Evolutionary conservation across 148 eudicot genomes (phyloP), one percentile per base, ranked within the genome.

Genomic region (Rhododendron mucronatum): DNA sequence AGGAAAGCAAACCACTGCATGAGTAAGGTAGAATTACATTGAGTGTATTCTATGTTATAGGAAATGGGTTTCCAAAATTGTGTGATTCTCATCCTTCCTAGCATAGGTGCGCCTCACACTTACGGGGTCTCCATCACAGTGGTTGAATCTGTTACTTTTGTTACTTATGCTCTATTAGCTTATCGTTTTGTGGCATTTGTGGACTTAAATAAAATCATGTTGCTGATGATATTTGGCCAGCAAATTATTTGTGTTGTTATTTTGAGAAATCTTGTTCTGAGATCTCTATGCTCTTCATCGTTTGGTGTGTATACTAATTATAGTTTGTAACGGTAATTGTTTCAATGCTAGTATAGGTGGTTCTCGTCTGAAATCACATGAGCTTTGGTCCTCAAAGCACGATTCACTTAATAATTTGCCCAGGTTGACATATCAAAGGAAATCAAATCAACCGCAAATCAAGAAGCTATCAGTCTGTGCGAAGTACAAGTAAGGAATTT

Each of bases 401-500:
- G 82, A 83, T 57, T 85, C 87, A 26, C 88, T 87, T 77, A 84
- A 86, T 53, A 87, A 87, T 30, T 59, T 88, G 59, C 59, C 85
- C 33, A 85, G 85, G 15, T 55, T 88, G 85, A 88, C 87, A 10
- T 11, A 84, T 57, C 84, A 83, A 71, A 86, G 79, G 84, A 94
- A 93, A 80, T 86, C 87, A 26, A 89, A 82, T 82, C 87, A 39
- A 44, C 86, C 47, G 71, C 86, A 78, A 65, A 73, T 78, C 82
- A 78, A 48, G 41, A 90, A 87, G 48, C 82, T 93, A 77, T 82
- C 91, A 81, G 84, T 91, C 47, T 80, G 88, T 84, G 94, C 94
- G 5, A 85, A 90, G 61, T 85, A 93, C 90, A 90, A 86, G 94
- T 93, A 89, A 81, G 90, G 37, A 37, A 48, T 55, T 89, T 57